Evolutionary conservation across 2,329 filamentous ascomycete genomes (phyloP), one percentile per base, ranked within the genome.

Genomic region (Camillea tinctor): DNA sequence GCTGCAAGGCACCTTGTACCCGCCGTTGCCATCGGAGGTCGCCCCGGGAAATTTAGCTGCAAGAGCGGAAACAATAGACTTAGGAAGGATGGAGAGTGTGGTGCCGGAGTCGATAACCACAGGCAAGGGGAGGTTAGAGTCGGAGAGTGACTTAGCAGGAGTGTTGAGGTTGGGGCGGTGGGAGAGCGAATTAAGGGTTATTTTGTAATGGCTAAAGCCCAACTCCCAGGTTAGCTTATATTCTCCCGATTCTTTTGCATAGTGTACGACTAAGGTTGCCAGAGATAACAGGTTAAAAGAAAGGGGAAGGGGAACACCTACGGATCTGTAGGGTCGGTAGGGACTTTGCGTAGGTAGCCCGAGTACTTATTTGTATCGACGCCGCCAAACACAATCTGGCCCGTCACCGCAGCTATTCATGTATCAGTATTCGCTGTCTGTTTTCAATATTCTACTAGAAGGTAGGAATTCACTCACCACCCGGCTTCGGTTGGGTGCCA

Each of bases 91-190:
- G 3, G 74, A 78, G 13, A 84, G 69, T 0, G 82, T 84, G 1
- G 81, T 80, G 55, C 83, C 83, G 2, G 79, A 81, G 72, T 86
- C 83, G 55, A 85, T 74, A 69, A 82, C 75, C 21, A 81, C 77
- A 53, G 75, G 76, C 9, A 74, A 66, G 22, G 80, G 77, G 6
- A 69, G 53, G 44, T 48, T 64, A 15, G 57, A 52, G 58, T 67
- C 64, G 3, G 40, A 26, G 26, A 67, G 54, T 8, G 58, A 60
- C 21, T 11, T 66, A 9, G 64, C 30, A 36, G 6, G 19, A 17
- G 65, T 50, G n/a, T 50, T 49, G 1, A 71, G 70, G 26, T 30
- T 11, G 2, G 60, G 22, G 9, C 65, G 62, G 30, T 67, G 59
- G 17, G 63, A 52, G 24, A 73, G 49, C 1, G 65, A 65, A 56